A percentile compares a stretch with the other conserved stretches of the same genome.
Evolutionary conservation across 2,329 filamentous ascomycete genomes (phyloP).

Genomic region (Aspergillus brunneoviolaceus): DNA sequence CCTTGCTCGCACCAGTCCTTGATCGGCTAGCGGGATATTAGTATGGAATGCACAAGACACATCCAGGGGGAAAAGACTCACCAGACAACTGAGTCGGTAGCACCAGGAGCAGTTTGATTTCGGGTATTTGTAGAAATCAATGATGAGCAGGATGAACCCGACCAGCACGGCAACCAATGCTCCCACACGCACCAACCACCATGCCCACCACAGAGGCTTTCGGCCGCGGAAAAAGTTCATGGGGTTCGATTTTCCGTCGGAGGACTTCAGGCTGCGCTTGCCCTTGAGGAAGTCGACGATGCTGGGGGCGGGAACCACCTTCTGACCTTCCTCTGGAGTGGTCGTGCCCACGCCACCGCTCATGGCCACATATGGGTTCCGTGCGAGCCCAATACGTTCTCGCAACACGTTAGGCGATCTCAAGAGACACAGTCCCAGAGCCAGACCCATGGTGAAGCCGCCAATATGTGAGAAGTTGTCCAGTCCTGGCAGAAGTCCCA

Average conservation of each 20-base stretch:
- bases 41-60: neutral
- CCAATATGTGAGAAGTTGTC: conserved; percentile 99
- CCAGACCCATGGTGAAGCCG: conserved; percentile 88
- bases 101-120: conserved; percentile 79
- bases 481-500: conserved; percentile 85
- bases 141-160: conserved; percentile 79
- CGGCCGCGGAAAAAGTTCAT: conserved; percentile 84
- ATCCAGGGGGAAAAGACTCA: conserved; percentile 52
- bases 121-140: conserved; percentile 84
- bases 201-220: conserved; percentile 93
- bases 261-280: conserved; percentile 54
- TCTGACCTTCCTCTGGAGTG: conserved; percentile 40
- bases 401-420: conserved; percentile 83
- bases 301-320: conserved; percentile 57
- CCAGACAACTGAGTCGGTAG: conserved; percentile 90
- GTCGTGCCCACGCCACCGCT: conserved; percentile 46
- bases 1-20: conserved; percentile 47
- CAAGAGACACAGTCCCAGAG: conserved; percentile 80
- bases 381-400: conserved; percentile 67
- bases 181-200: conserved; percentile 84
- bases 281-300: conserved; percentile 49
- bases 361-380: conserved; percentile 70
- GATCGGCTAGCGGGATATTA: conserved; percentile 36
- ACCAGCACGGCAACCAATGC: conserved; percentile 78
- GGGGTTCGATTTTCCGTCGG: conserved; percentile 36